phyloP scores from a whole-genome alignment of 2,329 filamentous ascomycete species.

The Emergomyces orientalis region DNA sequence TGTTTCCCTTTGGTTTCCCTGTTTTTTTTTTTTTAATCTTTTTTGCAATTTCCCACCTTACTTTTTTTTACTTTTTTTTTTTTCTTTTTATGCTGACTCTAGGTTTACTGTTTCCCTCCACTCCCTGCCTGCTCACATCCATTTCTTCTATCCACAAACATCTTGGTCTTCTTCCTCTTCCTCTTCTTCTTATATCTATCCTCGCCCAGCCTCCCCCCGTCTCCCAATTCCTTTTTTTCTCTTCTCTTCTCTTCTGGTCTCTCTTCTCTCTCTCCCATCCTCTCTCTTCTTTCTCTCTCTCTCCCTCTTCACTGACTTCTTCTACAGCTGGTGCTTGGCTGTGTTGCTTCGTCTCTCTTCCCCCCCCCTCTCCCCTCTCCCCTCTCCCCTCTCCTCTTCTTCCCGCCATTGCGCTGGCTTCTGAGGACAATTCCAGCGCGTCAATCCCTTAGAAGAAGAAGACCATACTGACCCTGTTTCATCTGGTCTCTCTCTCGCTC shows the following conservation, averaged over 20 bases:
- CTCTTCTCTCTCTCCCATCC: slow-evolving; percentile 8
- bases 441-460: neutral
- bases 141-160: no score
- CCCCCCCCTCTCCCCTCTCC: slow-evolving; percentile 7
- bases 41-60: no score
- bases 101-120: no score
- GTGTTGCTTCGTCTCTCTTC: neutral
- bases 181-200: slow-evolving; percentile 13
- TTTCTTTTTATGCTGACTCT: no score
- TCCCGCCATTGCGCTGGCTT: slow-evolving; percentile 7
- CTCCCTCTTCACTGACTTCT: neutral
- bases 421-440: slow-evolving; percentile 4
- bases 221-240: neutral
- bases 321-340: slow-evolving; percentile 7
- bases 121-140: no score
- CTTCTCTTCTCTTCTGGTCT: slow-evolving; percentile 5
- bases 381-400: slow-evolving; percentile 7
- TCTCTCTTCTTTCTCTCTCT: slow-evolving; percentile 5
- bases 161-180: slow-evolving; percentile 10
- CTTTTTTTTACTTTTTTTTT: neutral
- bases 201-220: slow-evolving; percentile 8
- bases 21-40: no score
- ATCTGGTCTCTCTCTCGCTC: no score
- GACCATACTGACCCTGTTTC: neutral
- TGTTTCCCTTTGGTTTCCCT: no score